A percentile compares a stretch with the other conserved stretches of the same genome.
phyloP scores from a whole-genome alignment of 176 grass and related monocot genomes.

The Oryza meyeriana region DNA sequence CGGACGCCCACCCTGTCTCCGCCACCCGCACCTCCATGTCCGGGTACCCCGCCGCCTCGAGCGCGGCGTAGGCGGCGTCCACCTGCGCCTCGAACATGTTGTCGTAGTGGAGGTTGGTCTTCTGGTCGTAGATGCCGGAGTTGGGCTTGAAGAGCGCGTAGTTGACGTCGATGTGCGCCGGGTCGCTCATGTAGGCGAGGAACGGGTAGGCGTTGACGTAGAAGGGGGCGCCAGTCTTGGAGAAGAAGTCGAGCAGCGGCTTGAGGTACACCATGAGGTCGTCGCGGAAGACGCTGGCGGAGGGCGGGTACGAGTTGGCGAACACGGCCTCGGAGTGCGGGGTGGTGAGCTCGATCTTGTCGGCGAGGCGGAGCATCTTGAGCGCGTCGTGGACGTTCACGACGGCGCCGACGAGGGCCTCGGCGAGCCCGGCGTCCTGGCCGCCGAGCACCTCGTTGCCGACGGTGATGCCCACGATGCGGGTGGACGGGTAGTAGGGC shows the following conservation, averaged over 20 bases:
- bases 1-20: constrained; percentile 85
- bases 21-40: constrained; percentile 77
- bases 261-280: constrained; percentile 63
- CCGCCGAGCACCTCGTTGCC: constrained; percentile 89
- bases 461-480: constrained; percentile 66
- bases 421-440: constrained; percentile 42
- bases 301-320: constrained; percentile 83
- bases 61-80: constrained; percentile 82
- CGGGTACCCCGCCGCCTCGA: constrained; percentile 61
- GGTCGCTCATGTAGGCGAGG: constrained; percentile 85
- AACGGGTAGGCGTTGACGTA: constrained; percentile 94
- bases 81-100: constrained; percentile 98
- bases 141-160: constrained; percentile 87
- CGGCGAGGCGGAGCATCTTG: constrained; percentile 38
- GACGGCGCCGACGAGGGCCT: constrained; percentile 67
- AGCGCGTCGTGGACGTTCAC: constrained; percentile 72
- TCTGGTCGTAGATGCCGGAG: constrained; percentile 61
- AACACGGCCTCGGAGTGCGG: constrained; percentile 87
- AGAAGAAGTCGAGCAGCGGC: constrained; percentile 79
- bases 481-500: constrained; percentile 57
- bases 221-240: constrained; percentile 63
- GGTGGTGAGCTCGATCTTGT: constrained; percentile 59
- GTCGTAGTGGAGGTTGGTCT: constrained; percentile 75
- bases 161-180: constrained; percentile 73
- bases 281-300: constrained; percentile 59